Evolutionary conservation across 2,329 filamentous ascomycete species (phyloP).

Genomic region (Trichoderma citrinoviride): DNA sequence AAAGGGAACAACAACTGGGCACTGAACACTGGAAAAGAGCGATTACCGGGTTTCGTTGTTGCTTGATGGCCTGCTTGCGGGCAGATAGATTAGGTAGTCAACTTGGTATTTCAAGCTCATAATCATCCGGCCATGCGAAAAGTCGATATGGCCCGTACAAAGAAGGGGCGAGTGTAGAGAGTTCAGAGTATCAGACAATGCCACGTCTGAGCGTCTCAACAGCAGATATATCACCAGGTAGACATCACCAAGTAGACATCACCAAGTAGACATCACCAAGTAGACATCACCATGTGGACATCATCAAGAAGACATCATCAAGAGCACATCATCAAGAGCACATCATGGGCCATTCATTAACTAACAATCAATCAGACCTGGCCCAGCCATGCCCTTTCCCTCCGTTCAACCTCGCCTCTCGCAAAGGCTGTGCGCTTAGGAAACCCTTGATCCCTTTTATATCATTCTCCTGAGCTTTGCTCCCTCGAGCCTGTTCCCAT

Average conservation of each 20-base stretch:
- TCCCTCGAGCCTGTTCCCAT: neutral
- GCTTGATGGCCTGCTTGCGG: neutral
- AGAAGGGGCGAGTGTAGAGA: too few species aligned
- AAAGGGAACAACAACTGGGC: too few species aligned
- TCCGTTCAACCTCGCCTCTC: neutral
- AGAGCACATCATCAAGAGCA: too few species aligned
- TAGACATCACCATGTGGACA: neutral
- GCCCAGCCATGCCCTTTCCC: conserved; percentile 10
- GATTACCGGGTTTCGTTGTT: neutral
- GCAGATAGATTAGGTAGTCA: neutral
- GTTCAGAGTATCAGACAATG: too few species aligned
- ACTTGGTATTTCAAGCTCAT: neutral
- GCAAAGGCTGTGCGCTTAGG: neutral
- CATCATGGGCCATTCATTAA: conserved; percentile 8
- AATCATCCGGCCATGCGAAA: neutral
- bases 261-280: neutral
- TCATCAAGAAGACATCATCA: neutral
- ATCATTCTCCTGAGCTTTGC: neutral
- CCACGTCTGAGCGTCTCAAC: too few species aligned
- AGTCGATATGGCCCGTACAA: too few species aligned
- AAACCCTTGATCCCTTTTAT: neutral
- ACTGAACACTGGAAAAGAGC: neutral
- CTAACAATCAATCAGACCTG: conserved; percentile 5
- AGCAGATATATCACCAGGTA: neutral
- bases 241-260: neutral